These are phyloP conservation scores for Trichosphaerium sp. DNA, from an alignment of 78 protist genomes.

Conservation along the genomic window DNA sequence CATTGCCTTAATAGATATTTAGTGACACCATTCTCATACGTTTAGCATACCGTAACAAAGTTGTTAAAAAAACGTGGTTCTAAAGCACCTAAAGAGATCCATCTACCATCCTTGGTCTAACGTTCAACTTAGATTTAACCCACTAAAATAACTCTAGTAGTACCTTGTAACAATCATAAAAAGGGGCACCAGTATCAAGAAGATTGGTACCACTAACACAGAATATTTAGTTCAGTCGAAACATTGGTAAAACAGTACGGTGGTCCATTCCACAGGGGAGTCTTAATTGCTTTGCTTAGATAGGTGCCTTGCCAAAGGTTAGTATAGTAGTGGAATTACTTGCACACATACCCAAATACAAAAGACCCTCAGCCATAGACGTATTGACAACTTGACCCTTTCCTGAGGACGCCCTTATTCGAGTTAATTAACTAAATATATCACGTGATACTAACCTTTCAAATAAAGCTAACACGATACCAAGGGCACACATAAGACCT, in stretches of 20 bases:
- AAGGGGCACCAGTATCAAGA: conserved; percentile 60
- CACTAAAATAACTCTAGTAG: not conserved
- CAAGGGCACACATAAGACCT: conserved; percentile 35
- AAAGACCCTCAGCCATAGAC: no score
- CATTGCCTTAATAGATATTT: not conserved
- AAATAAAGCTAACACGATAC: conserved; percentile 36
- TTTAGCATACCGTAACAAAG: not conserved
- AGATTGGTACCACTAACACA: conserved; percentile 23
- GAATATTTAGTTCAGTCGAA: no score
- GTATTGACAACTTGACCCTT: no score
- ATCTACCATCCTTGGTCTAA: conserved; percentile 21
- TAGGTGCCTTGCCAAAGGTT: no score
- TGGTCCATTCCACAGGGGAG: not conserved
- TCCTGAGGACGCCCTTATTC: no score
- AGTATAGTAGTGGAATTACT: no score
- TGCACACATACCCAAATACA: no score
- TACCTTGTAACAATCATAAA: conserved; percentile 37
- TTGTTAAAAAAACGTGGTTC: conserved; percentile 40
- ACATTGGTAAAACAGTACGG: no score
- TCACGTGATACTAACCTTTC: no score
- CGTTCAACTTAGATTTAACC: not conserved
- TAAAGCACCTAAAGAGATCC: conserved; percentile 37
- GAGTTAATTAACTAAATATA: no score
- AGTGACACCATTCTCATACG: no score
- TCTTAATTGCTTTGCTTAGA: not conserved